Percentiles rank a stretch among this genome's conserved stretches.
Conservation (phyloP, 441 rosid genomes). For the Raphanus hybrid region DNA sequence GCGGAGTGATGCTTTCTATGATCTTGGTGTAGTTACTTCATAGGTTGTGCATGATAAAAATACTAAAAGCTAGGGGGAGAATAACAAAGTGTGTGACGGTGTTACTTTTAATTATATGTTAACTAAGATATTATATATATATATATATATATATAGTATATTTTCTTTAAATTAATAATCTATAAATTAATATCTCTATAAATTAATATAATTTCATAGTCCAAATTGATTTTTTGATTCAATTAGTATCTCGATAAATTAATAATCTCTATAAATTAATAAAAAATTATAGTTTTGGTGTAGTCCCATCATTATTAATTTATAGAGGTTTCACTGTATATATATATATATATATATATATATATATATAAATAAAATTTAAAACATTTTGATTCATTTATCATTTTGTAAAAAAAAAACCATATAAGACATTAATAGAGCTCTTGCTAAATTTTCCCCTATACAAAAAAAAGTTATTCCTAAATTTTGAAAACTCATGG, state of each 20-base stretch:
- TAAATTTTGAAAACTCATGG: background rate
- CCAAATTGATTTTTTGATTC: no score
- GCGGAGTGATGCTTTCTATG: conserved; percentile 32
- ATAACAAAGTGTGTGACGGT: conserved; percentile 20
- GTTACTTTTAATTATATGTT: background rate
- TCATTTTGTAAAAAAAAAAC: background rate
- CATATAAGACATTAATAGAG: background rate
- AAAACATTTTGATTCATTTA: background rate
- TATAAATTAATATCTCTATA: no score
- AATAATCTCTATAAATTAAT: no score
- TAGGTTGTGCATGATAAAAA: conserved; percentile 27
- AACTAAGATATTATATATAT: background rate
- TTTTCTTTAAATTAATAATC: no score
- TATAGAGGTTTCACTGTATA: no score
- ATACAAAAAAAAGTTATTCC: background rate
- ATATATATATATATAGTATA: no score
- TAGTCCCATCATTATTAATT: no score
- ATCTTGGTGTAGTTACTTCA: conserved; percentile 38
- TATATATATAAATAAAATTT: background rate
- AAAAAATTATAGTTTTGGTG: no score
- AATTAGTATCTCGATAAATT: no score
- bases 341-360: no score
- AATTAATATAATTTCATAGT: no score
- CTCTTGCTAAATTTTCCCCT: background rate
- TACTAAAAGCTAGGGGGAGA: conserved; percentile 13